Base-by-base conservation (phyloP, 2,329 filamentous ascomycete species). In the Myriosclerotinia curreyana region DNA sequence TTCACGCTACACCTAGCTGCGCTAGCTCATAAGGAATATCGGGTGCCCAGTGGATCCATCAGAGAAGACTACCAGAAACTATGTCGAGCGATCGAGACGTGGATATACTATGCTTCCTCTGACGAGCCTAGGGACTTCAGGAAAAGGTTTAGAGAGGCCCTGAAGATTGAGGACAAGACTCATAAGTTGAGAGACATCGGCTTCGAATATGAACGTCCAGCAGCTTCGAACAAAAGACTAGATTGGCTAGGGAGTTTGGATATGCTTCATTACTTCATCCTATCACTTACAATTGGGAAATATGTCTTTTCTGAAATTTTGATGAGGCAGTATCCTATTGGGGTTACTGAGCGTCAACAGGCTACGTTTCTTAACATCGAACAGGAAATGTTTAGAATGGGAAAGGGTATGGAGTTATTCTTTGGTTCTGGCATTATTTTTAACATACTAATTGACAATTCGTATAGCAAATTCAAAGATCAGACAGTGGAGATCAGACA, bases 21-120 rank as follows among this genome's bases (percentile, higher is more conserved):
- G 5, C 8, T 46, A 31, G 54, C 54, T 15, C 54, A 58, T 31
- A 46, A 58, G 34, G 40, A 58, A 12, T 58, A 58, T 31, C 54
- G 46, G 31, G 25, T 58, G n/a, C 54, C 54, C 17, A 40, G 46
- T 17, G 54, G 54, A 34, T 46, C 54, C 1, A 58, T 58, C 20
- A 58, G 25, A 46, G 54, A 58, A 28, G 54, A 58, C 9, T 58
- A 58, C 25, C 25, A 46, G 22, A 58, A 46, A n/a, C n/a, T 58
- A 17, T 58, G 54, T 34, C 42, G 25, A 46, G 54, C 54, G 31
- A 46, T 58, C 14, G 54, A 58, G 38, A 58, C 22, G 7, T 46
- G 54, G 54, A 34, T 58, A n/a, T 40, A 58, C 9, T 46, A 58
- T 44, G 54, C 42, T 5, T 44, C 53, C 8, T 25, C 17, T 2